Conservation (phyloP, 1,284 basidiomycete genomes). For the Cystobasidiaceae sp. region DNA sequence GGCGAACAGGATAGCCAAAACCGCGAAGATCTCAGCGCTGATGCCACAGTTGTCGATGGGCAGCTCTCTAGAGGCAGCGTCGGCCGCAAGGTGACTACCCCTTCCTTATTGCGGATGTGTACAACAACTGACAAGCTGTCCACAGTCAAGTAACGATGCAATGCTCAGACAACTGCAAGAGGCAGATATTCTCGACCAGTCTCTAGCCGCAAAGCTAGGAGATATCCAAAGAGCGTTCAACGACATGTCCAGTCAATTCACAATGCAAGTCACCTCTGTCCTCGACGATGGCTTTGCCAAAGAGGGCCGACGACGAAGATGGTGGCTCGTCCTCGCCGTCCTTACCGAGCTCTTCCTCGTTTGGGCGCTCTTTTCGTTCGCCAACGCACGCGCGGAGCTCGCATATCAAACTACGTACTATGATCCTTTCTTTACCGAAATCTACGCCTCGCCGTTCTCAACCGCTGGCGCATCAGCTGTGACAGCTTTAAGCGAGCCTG, state of each 20-base stretch:
- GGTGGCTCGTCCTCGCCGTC: constrained; percentile 34
- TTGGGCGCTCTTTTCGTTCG: constrained; percentile 33
- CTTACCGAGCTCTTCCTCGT: constrained; percentile 32
- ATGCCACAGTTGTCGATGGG: constrained; percentile 1
- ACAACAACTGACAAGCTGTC: background rate
- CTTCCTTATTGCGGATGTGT: too few relatives aligned
- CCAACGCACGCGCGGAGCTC: constrained; percentile 28
- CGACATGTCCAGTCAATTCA: constrained; percentile 33
- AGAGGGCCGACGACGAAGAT: constrained; percentile 27
- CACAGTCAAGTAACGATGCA: constrained; percentile 22
- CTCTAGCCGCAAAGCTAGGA: constrained; percentile 32
- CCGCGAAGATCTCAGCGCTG: background rate
- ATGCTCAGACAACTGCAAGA: constrained; percentile 29
- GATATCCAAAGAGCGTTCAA: constrained; percentile 33
- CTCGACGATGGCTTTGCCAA: constrained; percentile 21
- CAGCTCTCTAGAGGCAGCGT: too few relatives aligned
- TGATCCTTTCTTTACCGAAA: constrained; percentile 40
- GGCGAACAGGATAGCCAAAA: too few relatives aligned
- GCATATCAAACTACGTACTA: constrained; percentile 33
- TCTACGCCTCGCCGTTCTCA: too few relatives aligned
- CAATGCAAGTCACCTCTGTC: constrained; percentile 34
- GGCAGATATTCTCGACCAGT: constrained; percentile 33
- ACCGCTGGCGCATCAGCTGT: too few relatives aligned
- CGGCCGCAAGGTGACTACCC: too few relatives aligned
- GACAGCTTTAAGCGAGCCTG: too few relatives aligned